Conservation (phyloP, 805 yeast genomes). For the Saccharomyces jurei region DNA sequence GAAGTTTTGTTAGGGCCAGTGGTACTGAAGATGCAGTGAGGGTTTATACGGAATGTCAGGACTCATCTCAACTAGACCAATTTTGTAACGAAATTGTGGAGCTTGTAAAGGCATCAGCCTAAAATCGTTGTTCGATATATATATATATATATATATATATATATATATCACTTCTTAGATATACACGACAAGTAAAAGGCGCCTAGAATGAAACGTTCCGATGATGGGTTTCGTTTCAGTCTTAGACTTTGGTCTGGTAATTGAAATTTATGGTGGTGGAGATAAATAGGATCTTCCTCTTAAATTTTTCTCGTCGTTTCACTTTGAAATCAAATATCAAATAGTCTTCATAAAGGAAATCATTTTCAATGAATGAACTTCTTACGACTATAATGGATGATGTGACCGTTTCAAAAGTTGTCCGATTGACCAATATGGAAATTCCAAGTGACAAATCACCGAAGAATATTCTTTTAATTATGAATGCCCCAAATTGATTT, state of each 20-base stretch:
- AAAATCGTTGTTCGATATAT: not conserved
- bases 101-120: not conserved
- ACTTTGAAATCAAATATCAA: not conserved
- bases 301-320: not conserved
- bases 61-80: not conserved
- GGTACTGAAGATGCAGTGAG: constrained; percentile 98
- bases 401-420: not conserved
- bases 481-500: not conserved
- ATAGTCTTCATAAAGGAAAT: not conserved
- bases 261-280: not conserved
- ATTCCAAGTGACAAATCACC: not conserved
- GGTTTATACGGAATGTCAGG: constrained; percentile 66
- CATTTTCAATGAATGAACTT: not conserved
- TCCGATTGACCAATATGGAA: not conserved
- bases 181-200: not conserved
- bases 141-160: too few relatives aligned
- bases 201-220: not conserved
- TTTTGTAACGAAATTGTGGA: not conserved
- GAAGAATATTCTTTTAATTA: not conserved
- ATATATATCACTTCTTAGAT: not conserved
- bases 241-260: not conserved
- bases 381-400: not conserved
- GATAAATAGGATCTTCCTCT: not conserved
- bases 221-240: not conserved
- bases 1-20: constrained; percentile 92